These are phyloP conservation scores for Suhomyces terraborum DNA, from an alignment of 1,139 yeast species.

Conservation along the genomic window DNA sequence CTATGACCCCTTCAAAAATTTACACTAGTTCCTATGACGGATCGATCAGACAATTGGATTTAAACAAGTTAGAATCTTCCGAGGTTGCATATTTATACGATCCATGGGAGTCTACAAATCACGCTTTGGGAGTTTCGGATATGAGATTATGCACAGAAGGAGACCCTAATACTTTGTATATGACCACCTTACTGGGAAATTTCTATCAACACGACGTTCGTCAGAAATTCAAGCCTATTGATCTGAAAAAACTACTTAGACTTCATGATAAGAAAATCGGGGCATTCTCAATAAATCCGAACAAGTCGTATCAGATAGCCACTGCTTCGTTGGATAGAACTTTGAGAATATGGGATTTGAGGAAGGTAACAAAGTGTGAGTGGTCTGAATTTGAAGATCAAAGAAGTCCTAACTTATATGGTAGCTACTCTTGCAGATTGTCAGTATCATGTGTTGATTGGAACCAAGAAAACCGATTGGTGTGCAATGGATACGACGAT, in stretches of 20 bases:
- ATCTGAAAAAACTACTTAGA: conserved; percentile 45
- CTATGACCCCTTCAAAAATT: conserved; percentile 53
- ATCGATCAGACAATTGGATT: conserved; percentile 70
- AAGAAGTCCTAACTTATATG: conserved; percentile 55
- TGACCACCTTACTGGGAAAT: conserved; percentile 79
- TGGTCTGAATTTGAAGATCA: conserved; percentile 43
- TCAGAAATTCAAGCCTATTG: conserved; percentile 35
- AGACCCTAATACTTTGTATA: conserved; percentile 54
- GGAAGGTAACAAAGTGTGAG: conserved; percentile 47
- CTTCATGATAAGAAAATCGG: conserved; percentile 91
- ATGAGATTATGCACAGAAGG: conserved; percentile 52
- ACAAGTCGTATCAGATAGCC: conserved; percentile 58
- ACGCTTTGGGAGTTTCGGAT: conserved; percentile 61
- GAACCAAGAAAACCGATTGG: conserved; percentile 73
- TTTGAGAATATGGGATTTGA: conserved; percentile 81
- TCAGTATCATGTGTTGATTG: conserved; percentile 88
- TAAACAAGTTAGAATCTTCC: conserved; percentile 57
- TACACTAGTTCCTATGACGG: conserved; percentile 86
- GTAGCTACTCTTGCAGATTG: conserved; percentile 68
- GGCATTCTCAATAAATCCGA: conserved; percentile 78
- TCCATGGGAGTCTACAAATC: conserved; percentile 40
- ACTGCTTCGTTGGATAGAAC: conserved; percentile 89
- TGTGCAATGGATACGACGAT: conserved; percentile 93
- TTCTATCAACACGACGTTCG: conserved; percentile 73
- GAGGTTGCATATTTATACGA: conserved; percentile 60